Base-by-base conservation (phyloP, 257 asterid species). In the Solanum gandarillasii region DNA sequence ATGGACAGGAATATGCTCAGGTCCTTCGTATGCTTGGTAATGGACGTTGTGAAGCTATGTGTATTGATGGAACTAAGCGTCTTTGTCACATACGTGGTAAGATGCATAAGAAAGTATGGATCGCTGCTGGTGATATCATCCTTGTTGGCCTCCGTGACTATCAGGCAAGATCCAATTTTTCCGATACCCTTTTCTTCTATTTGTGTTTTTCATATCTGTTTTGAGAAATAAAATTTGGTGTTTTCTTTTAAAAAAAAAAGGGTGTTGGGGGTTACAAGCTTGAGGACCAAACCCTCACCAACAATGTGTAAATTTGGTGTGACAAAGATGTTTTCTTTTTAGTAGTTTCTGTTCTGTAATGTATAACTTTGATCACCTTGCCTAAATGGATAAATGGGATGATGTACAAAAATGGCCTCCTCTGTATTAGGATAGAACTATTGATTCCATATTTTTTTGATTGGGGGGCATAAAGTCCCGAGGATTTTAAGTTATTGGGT, bases 41-140 rank as follows among this genome's bases (percentile, higher is more conserved):
- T 82, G 99, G 99, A 83, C 92, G 99, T 12, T 96, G 98, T 86
- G 99, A 96, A 72, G 98, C 98, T 86, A 92, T 85, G 88, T 96
- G 98, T 87, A 94, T 94, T 86, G 99, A 96, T 75, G 97, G 98
- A 34, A 93, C 92, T 21, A 96, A 96, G 90, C 96, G 98, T 9
- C 92, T 96, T 67, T 95, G 97, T 90, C 99, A 96, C 71, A 95
- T 96, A 76, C 94, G 99, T 21, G 99, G 99, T 13, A 96, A 95
- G 94, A 94, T 96, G 99, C 99, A 96, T 87, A 96, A 96, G 90
- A 96, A 96, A 89, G 98, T 96, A 34, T 96, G 98, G 98, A 96
- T 96, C 85, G 98, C 98, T 74, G 95, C 98, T 89, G 99, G 98
- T 9, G 99, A 96, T 76, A 96, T 96, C 72, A 89, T 96, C 84